These are phyloP conservation scores for Eutrema heterophyllum DNA, from an alignment of 345 rosid genomes.

Conservation along the genomic window DNA sequence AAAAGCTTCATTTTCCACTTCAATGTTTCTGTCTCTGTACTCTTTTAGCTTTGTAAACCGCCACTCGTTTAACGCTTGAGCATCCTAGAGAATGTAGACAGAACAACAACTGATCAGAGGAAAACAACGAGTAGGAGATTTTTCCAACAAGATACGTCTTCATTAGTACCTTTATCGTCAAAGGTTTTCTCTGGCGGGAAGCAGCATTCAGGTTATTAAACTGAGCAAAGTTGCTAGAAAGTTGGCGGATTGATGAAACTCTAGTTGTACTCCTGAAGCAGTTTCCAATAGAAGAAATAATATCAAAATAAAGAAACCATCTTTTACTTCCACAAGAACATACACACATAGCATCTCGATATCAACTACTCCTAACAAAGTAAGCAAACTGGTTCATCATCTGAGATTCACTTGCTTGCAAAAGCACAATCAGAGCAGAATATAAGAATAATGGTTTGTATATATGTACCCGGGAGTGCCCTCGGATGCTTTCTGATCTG, in stretches of 20 bases:
- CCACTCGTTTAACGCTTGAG: constrained; percentile 81
- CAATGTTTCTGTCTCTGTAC: constrained; percentile 59
- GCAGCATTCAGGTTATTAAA: constrained; percentile 71
- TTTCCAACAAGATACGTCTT: not conserved
- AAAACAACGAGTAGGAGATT: not conserved
- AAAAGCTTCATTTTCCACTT: constrained; percentile 80
- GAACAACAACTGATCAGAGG: not conserved
- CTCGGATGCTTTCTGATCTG: constrained; percentile 70
- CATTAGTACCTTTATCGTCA: constrained; percentile 66
- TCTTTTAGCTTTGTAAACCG: constrained; percentile 85
- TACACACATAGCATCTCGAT: not conserved
- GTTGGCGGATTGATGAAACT: constrained; percentile 72
- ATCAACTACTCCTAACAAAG: constrained; percentile 2
- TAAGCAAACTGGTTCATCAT: not conserved
- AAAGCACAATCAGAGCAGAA: not conserved
- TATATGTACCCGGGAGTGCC: constrained; percentile 42
- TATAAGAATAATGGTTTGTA: not conserved
- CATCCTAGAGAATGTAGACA: constrained; percentile 57
- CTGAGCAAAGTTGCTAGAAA: constrained; percentile 78
- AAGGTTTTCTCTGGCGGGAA: constrained; percentile 69
- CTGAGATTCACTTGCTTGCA: not conserved
- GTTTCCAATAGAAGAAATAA: not conserved
- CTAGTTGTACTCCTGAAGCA: constrained; percentile 62
- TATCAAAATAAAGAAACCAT: constrained; percentile 4
- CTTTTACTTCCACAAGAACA: not conserved